phyloP scores from a whole-genome alignment of 2,329 filamentous ascomycete species.

The Verticillium nubilum region DNA sequence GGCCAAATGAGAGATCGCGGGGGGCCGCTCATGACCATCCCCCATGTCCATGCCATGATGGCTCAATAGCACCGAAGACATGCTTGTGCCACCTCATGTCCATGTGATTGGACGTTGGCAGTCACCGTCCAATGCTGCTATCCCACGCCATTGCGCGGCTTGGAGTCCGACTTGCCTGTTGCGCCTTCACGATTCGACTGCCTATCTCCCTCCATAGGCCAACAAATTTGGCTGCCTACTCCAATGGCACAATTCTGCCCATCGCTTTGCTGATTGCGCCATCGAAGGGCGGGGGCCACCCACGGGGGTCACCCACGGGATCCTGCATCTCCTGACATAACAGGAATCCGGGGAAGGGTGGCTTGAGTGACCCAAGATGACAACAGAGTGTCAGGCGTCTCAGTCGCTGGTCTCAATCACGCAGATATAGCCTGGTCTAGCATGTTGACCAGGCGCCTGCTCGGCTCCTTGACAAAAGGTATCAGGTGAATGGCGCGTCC shows the following conservation, averaged over 20 bases:
- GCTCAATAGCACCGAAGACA: not conserved
- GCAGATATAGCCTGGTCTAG: not conserved
- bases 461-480: not conserved
- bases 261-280: slow-evolving; percentile 9
- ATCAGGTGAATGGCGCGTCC: not conserved
- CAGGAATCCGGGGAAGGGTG: slow-evolving; percentile 8
- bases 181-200: not conserved
- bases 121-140: not conserved
- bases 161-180: not conserved
- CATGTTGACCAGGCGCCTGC: not conserved
- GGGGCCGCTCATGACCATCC: too few species aligned
- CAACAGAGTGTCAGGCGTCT: not conserved
- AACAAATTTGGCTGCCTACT: not conserved
- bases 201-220: not conserved
- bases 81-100: not conserved
- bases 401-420: not conserved
- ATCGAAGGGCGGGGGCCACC: slow-evolving; percentile 3
- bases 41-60: not conserved
- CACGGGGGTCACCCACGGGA: slow-evolving; percentile 7
- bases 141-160: not conserved
- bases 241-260: slow-evolving; percentile 7
- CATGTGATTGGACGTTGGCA: not conserved
- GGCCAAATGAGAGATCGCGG: not conserved
- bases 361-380: not conserved
- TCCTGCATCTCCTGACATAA: slow-evolving; percentile 11